Conservation (phyloP, 129 eudicot genomes). For the Tagetes erecta region DNA sequence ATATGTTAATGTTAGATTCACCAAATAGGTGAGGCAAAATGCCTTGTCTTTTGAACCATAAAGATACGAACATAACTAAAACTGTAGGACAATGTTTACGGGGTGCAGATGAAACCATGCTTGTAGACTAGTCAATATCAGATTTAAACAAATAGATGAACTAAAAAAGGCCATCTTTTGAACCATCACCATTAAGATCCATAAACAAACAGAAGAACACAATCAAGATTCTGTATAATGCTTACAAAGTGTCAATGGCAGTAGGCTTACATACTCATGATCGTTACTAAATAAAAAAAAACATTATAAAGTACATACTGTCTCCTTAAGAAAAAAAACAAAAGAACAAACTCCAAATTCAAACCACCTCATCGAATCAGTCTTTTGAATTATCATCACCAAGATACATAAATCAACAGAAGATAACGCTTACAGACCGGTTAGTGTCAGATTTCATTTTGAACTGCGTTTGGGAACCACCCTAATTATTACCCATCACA, state of each 20-base stretch:
- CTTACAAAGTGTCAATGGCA: neutral
- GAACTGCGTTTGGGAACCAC: too few species aligned
- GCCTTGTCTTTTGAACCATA: constrained; percentile 1
- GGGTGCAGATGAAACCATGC: neutral
- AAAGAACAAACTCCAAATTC: too few species aligned
- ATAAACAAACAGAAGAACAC: neutral
- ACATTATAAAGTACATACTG: too few species aligned
- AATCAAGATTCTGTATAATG: neutral
- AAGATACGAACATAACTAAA: neutral
- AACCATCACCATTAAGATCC: neutral
- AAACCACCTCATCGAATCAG: too few species aligned
- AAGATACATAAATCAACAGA: too few species aligned
- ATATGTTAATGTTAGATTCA: neutral
- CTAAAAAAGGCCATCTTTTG: constrained; percentile 7
- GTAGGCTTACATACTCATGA: neutral
- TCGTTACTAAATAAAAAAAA: neutral
- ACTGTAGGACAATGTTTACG: neutral
- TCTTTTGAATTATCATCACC: too few species aligned
- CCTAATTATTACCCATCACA: too few species aligned
- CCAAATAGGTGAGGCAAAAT: neutral
- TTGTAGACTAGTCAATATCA: neutral
- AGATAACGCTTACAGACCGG: too few species aligned
- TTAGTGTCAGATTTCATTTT: too few species aligned
- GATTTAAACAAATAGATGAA: neutral
- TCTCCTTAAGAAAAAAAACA: too few species aligned